Conservation (phyloP, 179 eudicot species). For the Patellifolia procumbens region DNA sequence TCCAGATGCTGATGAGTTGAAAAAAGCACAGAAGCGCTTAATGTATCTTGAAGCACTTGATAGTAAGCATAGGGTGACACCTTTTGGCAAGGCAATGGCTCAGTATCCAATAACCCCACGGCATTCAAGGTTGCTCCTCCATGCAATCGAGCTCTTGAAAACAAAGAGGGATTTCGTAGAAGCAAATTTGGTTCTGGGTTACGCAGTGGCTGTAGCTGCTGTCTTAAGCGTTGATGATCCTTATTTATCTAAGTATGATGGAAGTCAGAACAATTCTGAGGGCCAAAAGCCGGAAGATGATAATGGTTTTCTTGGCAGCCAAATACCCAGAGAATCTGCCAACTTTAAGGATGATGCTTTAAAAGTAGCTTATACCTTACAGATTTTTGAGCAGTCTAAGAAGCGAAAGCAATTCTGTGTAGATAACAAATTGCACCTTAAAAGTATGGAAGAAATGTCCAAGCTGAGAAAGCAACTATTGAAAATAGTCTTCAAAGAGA, state of each 20-base stretch:
- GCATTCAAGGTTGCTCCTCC: constrained; percentile 82
- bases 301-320: constrained; percentile 13
- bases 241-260: constrained; percentile 59
- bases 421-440: constrained; percentile 49
- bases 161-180: constrained; percentile 38
- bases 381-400: constrained; percentile 67
- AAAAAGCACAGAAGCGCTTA: constrained; percentile 73
- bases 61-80: constrained; percentile 62
- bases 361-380: constrained; percentile 77
- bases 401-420: constrained; percentile 54
- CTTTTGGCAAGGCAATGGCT: constrained; percentile 85
- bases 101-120: constrained; percentile 88
- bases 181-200: constrained; percentile 63
- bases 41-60: constrained; percentile 87
- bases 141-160: constrained; percentile 58
- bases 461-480: constrained; percentile 82
- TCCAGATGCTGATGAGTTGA: constrained; percentile 55
- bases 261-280: constrained; percentile 35
- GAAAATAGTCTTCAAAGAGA: constrained; percentile 58
- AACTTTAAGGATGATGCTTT: constrained; percentile 86
- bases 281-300: constrained; percentile 30
- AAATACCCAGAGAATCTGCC: constrained; percentile 35
- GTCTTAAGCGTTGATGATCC: constrained; percentile 81
- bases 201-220: constrained; percentile 83
- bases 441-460: constrained; percentile 92